Evolutionary conservation across 2,329 filamentous ascomycete genomes (phyloP).

Genomic region (Colletotrichum shisoi): DNA sequence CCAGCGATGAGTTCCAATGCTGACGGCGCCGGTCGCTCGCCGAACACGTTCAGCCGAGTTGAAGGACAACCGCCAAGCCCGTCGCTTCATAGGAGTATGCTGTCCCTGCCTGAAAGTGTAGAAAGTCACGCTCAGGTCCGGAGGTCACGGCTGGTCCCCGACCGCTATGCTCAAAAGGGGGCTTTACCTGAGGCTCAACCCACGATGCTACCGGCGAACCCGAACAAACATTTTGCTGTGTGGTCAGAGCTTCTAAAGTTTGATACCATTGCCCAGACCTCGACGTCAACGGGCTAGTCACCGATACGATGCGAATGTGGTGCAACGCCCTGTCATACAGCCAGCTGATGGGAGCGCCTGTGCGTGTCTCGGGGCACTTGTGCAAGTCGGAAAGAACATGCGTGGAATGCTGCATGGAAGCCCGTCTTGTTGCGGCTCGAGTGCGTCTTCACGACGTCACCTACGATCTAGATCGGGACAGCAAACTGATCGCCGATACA

Average conservation of each 20-base stretch:
- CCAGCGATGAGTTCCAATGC: too few species aligned
- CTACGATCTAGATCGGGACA: background rate
- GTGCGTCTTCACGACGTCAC: conserved; percentile 18
- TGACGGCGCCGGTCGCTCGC: too few species aligned
- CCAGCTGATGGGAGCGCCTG: background rate
- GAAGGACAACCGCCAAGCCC: too few species aligned
- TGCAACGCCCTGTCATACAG: too few species aligned
- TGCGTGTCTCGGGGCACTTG: conserved; percentile 7
- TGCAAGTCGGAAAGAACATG: conserved; percentile 8
- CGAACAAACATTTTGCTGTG: background rate
- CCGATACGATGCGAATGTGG: background rate
- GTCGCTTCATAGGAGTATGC: too few species aligned
- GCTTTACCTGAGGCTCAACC: background rate
- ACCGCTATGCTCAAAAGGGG: background rate
- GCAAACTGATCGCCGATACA: background rate
- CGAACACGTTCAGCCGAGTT: too few species aligned
- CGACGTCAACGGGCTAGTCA: background rate
- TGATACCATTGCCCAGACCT: background rate
- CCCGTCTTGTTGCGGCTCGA: background rate
- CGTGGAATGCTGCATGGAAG: conserved; percentile 32
- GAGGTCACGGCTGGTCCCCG: background rate
- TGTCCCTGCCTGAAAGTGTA: too few species aligned
- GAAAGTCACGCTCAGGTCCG: conserved; percentile 1
- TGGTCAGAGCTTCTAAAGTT: background rate
- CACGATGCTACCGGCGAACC: background rate